These are phyloP conservation scores for Sclerotinia trifoliorum DNA, from an alignment of 2,329 filamentous ascomycete genomes.

Conservation along the genomic window DNA sequence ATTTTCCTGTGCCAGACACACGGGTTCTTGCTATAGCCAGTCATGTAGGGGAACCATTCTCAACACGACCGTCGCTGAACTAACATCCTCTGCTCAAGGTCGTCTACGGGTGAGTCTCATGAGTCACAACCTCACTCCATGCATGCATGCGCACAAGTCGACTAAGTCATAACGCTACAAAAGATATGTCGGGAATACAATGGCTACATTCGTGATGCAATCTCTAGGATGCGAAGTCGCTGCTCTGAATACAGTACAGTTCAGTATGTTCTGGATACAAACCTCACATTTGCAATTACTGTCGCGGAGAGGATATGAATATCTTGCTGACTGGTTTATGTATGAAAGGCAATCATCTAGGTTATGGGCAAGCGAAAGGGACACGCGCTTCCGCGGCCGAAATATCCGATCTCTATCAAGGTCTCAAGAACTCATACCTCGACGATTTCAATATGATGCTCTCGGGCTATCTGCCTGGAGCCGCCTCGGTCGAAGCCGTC, in stretches of 20 bases:
- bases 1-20: constrained; percentile 53
- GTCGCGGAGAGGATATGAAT: constrained; percentile 3
- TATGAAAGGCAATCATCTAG: constrained; percentile 82
- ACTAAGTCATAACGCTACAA: constrained; percentile 26
- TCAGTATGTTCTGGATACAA: constrained; percentile 62
- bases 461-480: constrained; percentile 90
- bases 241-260: constrained; percentile 93
- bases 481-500: constrained; percentile 78
- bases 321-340: constrained; percentile 13
- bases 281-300: background rate
- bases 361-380: constrained; percentile 85
- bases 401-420: constrained; percentile 79
- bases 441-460: constrained; percentile 92
- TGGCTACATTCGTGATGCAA: constrained; percentile 93
- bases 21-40: constrained; percentile 85
- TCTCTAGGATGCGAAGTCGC: constrained; percentile 90
- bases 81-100: constrained; percentile 52
- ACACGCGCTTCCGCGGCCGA: constrained; percentile 78
- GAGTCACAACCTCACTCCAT: constrained; percentile 17
- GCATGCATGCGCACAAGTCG: background rate
- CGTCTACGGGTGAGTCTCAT: constrained; percentile 64
- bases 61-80: constrained; percentile 25
- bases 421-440: constrained; percentile 78
- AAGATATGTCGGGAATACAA: constrained; percentile 97
- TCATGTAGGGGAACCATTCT: constrained; percentile 66